Conservation (phyloP, 192 early-diverging fungal genomes). For the Linnemannia zychae region DNA sequence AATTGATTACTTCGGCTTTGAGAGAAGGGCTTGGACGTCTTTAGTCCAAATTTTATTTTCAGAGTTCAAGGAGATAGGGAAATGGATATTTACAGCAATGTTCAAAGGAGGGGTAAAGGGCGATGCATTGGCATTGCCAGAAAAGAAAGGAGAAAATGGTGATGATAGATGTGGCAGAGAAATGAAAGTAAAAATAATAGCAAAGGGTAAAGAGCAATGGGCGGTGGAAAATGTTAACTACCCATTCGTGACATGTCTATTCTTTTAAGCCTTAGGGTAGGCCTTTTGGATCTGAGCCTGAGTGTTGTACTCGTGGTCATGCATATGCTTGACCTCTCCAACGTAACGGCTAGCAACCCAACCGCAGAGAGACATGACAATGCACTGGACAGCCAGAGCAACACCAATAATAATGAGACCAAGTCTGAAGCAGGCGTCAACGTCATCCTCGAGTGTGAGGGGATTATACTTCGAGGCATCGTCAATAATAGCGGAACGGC, state of each 20-base stretch:
- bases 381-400: background rate
- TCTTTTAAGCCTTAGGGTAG: background rate
- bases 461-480: background rate
- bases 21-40: background rate
- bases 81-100: slow-evolving; percentile 5
- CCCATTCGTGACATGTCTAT: background rate
- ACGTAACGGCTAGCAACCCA: slow-evolving; percentile 26
- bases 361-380: slow-evolving; percentile 32
- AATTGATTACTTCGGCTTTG: background rate
- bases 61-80: background rate
- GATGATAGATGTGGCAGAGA: slow-evolving; percentile 2
- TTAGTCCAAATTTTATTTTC: background rate
- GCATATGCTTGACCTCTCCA: slow-evolving; percentile 23
- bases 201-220: background rate
- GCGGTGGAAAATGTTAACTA: background rate
- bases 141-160: background rate
- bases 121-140: background rate
- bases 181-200: background rate
- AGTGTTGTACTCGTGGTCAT: slow-evolving; percentile 2
- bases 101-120: background rate
- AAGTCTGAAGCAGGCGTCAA: slow-evolving; percentile 13
- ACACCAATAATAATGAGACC: background rate
- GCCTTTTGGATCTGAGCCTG: slow-evolving; percentile 11
- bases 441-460: background rate
- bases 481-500: background rate